Base-by-base conservation (phyloP, 192 early-diverging fungal species). In the Backusella psychrophila region DNA sequence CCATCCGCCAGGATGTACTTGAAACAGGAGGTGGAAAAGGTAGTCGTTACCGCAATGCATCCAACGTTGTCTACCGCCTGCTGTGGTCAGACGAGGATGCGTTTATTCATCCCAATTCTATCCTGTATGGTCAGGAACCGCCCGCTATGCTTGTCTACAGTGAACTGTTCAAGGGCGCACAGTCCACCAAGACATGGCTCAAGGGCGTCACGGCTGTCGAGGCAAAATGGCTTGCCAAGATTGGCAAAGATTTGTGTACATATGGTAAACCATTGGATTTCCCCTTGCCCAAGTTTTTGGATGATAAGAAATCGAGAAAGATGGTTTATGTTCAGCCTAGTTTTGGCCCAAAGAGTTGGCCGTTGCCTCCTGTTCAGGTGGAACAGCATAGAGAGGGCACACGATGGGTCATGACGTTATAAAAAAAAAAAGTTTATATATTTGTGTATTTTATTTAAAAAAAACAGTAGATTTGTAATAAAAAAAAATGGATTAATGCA, bases 1-100 rank as follows among this genome's bases (percentile, higher is more conserved):
- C 98, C 1, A 83, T 92, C 65, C 90, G 95, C 2, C 89, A 87
- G 75, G 96, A 97, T 65, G 82, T 94, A n/a, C 89, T 94, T 31
- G 90, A 86, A 9, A 81, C 85, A 15, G 84, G 81, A 73, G 85
- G 82, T n/a, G 83, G 84, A 0, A 78, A 75, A 34, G 82, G 84
- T 0, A 21, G 19, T 6, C 49, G 71, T 8, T 85, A 75, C 49
- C 84, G 74, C n/a, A 76, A 80, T 26, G 75, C 82, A 6, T 69
- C 80, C 36, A 67, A 75, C 26, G 84, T 89, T 0, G 80, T 83
- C 1, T 94, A 94, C 75, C 82, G 87, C 67, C 88, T 91, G 14
- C 92, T 94, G 90, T 93, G 91, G 92, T 82, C 86, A 36, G 81
- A 89, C 31, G 93, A 93, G 69, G 89, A 85, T n/a, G 94, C 91